phyloP scores from a whole-genome alignment of 2,329 filamentous ascomycete genomes.

The Fusarium sp. region DNA sequence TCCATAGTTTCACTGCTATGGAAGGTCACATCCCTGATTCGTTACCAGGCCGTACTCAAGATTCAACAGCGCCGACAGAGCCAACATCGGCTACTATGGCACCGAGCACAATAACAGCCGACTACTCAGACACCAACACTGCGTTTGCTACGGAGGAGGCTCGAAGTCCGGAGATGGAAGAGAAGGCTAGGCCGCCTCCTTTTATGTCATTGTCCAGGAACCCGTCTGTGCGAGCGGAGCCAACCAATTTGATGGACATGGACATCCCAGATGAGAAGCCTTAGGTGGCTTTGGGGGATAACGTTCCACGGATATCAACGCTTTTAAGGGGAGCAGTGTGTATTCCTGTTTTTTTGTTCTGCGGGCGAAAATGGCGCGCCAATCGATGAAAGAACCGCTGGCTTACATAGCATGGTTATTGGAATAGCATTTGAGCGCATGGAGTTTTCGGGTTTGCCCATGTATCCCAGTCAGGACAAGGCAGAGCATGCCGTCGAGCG shows the following conservation, averaged over 20 bases:
- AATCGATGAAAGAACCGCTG: background rate
- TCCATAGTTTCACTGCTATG: slow-evolving; percentile 24
- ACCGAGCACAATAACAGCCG: slow-evolving; percentile 41
- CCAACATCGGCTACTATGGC: slow-evolving; percentile 44
- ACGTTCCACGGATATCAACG: background rate
- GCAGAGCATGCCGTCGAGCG: slow-evolving; percentile 2
- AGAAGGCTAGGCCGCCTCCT: slow-evolving; percentile 49
- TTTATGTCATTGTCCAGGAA: slow-evolving; percentile 42
- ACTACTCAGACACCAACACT: slow-evolving; percentile 23
- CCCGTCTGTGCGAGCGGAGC: slow-evolving; percentile 40
- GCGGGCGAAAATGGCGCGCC: background rate
- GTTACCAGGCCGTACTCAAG: slow-evolving; percentile 22
- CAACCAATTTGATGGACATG: slow-evolving; percentile 52
- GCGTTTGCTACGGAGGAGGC: slow-evolving; percentile 19
- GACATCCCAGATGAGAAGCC: slow-evolving; percentile 49
- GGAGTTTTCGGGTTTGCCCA: slow-evolving; percentile 28
- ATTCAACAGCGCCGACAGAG: slow-evolving; percentile 26
- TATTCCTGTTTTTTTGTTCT: background rate
- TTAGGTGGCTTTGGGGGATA: background rate
- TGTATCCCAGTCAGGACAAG: background rate
- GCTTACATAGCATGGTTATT: slow-evolving; percentile 7
- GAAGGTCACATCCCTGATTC: slow-evolving; percentile 28
- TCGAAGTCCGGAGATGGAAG: slow-evolving; percentile 60
- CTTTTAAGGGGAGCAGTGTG: background rate
- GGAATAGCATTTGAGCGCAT: slow-evolving; percentile 26